phyloP scores from a whole-genome alignment of 495 filamentous ascomycete species.

The Annulohypoxylon stygium region DNA sequence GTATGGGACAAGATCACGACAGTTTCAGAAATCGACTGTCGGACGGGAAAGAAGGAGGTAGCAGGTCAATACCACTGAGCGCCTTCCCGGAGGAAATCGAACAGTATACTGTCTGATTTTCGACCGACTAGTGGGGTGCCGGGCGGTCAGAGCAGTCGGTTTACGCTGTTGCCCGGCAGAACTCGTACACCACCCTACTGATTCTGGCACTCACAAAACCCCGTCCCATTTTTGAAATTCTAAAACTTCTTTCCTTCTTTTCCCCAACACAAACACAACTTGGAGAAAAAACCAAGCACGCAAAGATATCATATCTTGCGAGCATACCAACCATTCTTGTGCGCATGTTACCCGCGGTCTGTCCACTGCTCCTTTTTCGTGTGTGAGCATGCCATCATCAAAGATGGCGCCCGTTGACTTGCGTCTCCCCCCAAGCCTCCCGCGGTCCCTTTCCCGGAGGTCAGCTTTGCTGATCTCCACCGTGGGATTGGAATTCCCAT shows the following conservation, averaged over 20 bases:
- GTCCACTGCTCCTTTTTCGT: neutral
- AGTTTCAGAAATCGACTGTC: too few species aligned
- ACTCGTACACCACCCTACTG: neutral
- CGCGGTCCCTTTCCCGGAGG: neutral
- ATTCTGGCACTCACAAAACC: neutral
- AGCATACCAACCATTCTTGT: neutral
- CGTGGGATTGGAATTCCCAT: neutral
- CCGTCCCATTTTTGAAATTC: neutral
- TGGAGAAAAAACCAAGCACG: neutral
- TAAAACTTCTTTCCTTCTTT: neutral
- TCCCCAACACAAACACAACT: neutral
- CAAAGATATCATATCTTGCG: neutral
- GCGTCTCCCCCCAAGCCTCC: neutral
- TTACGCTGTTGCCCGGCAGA: neutral
- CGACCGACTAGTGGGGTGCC: too few species aligned
- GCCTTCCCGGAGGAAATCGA: too few species aligned
- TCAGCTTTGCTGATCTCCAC: neutral
- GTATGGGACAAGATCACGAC: too few species aligned
- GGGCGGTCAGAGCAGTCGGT: neutral
- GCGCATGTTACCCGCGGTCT: neutral
- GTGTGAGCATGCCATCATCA: neutral
- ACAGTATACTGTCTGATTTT: too few species aligned
- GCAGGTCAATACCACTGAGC: too few species aligned
- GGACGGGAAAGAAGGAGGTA: too few species aligned
- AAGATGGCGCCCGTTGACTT: neutral